Conservation (phyloP, 1,139 yeast species). For the Sugiyamaella novakii region DNA sequence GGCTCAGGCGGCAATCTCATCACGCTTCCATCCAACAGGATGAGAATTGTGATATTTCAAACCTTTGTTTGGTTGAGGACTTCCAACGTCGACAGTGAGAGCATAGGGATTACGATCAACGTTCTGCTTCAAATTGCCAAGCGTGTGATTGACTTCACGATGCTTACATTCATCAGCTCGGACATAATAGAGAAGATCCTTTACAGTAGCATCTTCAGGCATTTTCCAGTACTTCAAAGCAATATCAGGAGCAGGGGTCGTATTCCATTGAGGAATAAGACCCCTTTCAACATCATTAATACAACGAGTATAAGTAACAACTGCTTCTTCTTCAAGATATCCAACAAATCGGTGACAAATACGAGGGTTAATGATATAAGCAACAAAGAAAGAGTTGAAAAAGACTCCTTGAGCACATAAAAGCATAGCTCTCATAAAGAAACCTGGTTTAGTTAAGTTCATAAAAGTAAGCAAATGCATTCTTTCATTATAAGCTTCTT, state of each 20-base stretch:
- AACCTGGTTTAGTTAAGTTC: constrained; percentile 64
- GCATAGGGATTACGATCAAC: constrained; percentile 72
- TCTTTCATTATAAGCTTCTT: constrained; percentile 79
- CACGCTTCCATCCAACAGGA: constrained; percentile 65
- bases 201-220: constrained; percentile 54
- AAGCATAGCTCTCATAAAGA: constrained; percentile 58
- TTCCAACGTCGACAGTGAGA: constrained; percentile 42
- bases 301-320: constrained; percentile 66
- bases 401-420: constrained; percentile 73
- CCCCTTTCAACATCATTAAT: constrained; percentile 57
- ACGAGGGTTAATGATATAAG: constrained; percentile 61
- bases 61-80: constrained; percentile 60
- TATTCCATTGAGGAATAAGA: constrained; percentile 53
- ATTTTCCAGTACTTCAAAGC: constrained; percentile 68
- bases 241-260: constrained; percentile 46
- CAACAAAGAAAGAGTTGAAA: constrained; percentile 63
- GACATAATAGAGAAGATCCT: constrained; percentile 60
- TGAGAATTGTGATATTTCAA: constrained; percentile 50
- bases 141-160: constrained; percentile 74
- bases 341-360: constrained; percentile 79
- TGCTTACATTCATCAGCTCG: constrained; percentile 74
- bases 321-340: constrained; percentile 78
- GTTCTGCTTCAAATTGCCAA: constrained; percentile 60
- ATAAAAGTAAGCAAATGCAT: constrained; percentile 75
- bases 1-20: constrained; percentile 48